Conservation (phyloP, 129 eudicot species). For the Flaveria linearis region DNA sequence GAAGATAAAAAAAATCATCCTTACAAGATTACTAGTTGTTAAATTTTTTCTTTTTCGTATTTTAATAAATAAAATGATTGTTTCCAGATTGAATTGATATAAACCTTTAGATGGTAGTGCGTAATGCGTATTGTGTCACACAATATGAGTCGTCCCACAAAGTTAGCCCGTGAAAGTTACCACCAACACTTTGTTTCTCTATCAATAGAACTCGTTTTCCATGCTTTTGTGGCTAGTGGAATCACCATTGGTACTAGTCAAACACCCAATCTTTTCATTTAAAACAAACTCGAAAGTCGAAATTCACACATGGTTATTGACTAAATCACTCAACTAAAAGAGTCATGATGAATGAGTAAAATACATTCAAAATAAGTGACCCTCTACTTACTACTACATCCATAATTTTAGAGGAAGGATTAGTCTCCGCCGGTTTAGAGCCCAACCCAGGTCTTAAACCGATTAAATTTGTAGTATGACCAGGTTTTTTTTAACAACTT, state of each 20-base stretch:
- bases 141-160: conserved; percentile 20
- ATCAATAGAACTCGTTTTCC: conserved; percentile 18
- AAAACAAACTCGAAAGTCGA: not conserved
- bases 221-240: conserved; percentile 10
- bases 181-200: not conserved
- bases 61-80: conserved; percentile 5
- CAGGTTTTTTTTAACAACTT: too few relatives aligned
- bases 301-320: not conserved
- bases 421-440: not conserved
- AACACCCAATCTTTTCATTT: conserved; percentile 19
- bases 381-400: not conserved
- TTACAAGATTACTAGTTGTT: not conserved
- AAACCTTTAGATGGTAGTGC: conserved; percentile 2
- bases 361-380: too few relatives aligned
- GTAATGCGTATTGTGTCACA: not conserved
- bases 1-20: not conserved
- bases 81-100: not conserved
- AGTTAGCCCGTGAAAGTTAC: conserved; percentile 16
- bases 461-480: too few relatives aligned
- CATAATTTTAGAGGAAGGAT: not conserved
- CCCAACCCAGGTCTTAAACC: too few relatives aligned
- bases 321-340: not conserved
- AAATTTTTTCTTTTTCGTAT: not conserved
- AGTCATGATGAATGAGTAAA: not conserved
- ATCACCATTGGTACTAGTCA: conserved; percentile 3